Percentiles rank a stretch among this genome's conserved stretches.
These are phyloP conservation scores for Kodamaea leandrae DNA, from an alignment of 805 yeast species.

Conservation along the genomic window DNA sequence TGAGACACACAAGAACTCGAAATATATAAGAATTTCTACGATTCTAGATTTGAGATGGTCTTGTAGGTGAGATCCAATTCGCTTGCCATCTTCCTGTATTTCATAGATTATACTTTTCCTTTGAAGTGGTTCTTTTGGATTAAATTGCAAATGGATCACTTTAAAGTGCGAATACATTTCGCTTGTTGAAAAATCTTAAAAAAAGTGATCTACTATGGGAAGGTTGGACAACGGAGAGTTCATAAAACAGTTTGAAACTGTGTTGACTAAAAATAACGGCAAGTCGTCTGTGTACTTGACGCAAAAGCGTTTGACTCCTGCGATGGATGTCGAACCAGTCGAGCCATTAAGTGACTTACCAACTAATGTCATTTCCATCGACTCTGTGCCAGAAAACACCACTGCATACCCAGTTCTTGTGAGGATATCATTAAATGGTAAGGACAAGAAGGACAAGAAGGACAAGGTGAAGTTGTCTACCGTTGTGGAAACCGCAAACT, in stretches of 20 bases:
- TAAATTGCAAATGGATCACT: no score
- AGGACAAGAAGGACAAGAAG: slow-evolving; percentile 36
- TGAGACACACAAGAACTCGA: no score
- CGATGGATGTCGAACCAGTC: slow-evolving; percentile 22
- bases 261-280: slow-evolving; percentile 28
- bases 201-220: slow-evolving; percentile 10
- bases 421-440: slow-evolving; percentile 60
- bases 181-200: no score
- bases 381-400: slow-evolving; percentile 17
- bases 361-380: slow-evolving; percentile 29
- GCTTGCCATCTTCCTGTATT: no score
- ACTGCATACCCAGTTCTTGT: slow-evolving; percentile 60
- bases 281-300: slow-evolving; percentile 56
- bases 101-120: no score
- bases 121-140: no score
- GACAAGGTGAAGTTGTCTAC: slow-evolving; percentile 67
- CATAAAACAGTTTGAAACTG: slow-evolving; percentile 16
- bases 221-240: slow-evolving; percentile 19
- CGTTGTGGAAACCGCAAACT: slow-evolving; percentile 55
- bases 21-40: no score
- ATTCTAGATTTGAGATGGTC: no score
- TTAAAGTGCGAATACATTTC: no score
- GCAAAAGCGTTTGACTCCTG: slow-evolving; percentile 48
- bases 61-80: no score
- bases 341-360: slow-evolving; percentile 27